phyloP scores from a whole-genome alignment of 2,329 filamentous ascomycete species.

The Talaromyces sp. region DNA sequence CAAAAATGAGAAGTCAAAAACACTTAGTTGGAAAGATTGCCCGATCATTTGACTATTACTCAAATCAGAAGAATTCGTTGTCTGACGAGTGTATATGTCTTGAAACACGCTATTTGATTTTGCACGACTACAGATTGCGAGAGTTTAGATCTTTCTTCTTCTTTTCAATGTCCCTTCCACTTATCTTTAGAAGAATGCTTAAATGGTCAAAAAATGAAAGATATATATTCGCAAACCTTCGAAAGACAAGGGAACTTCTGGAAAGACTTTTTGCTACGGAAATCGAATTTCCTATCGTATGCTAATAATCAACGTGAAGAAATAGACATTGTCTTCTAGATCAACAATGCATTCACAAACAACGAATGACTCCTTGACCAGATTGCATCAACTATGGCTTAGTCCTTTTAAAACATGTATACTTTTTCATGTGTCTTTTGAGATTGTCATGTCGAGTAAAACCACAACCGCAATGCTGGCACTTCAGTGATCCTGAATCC shows the following conservation, averaged over 20 bases:
- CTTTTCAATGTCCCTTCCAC: background rate
- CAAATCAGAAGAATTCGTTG: background rate
- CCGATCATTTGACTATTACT: background rate
- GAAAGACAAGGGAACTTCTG: background rate
- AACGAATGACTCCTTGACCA: background rate
- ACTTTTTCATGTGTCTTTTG: background rate
- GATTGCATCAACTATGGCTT: background rate
- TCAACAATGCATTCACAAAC: slow-evolving; percentile 3
- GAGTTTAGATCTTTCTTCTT: background rate
- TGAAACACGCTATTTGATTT: background rate
- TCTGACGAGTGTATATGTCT: background rate
- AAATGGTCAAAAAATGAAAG: background rate
- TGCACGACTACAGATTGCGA: slow-evolving; percentile 7
- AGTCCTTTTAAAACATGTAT: background rate
- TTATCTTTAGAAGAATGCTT: slow-evolving; percentile 1
- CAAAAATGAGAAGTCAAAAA: background rate
- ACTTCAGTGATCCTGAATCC: background rate
- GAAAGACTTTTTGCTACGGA: background rate
- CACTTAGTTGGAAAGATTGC: background rate
- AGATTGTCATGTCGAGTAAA: slow-evolving; percentile 7
- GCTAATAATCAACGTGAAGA: background rate
- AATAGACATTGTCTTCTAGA: background rate
- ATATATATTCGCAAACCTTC: background rate
- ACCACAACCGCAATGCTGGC: background rate
- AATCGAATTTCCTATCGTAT: background rate